phyloP scores from a whole-genome alignment of 2,329 filamentous ascomycete genomes.

The Penicillium sp. region DNA sequence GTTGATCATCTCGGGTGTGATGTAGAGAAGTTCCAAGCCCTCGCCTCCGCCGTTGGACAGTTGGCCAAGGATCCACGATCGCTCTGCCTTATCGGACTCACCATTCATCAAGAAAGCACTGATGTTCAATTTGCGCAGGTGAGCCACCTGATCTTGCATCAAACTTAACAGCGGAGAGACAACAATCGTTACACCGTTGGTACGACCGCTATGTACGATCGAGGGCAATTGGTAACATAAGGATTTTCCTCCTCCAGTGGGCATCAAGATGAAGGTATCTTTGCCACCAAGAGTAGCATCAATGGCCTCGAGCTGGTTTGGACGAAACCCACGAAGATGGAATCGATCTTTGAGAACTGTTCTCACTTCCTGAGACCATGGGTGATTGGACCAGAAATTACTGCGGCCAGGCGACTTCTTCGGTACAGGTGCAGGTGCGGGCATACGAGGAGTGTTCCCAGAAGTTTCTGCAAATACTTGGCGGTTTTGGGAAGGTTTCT shows the following conservation, averaged over 20 bases:
- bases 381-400: slow-evolving; percentile 56
- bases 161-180: slow-evolving; percentile 92
- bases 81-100: slow-evolving; percentile 63
- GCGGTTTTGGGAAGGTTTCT: slow-evolving; percentile 25
- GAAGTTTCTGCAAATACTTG: slow-evolving; percentile 44
- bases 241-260: slow-evolving; percentile 94
- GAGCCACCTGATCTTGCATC: slow-evolving; percentile 95
- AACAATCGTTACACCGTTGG: slow-evolving; percentile 81
- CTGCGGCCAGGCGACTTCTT: slow-evolving; percentile 35
- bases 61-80: slow-evolving; percentile 62
- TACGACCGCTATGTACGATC: slow-evolving; percentile 75
- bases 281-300: slow-evolving; percentile 85
- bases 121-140: slow-evolving; percentile 71
- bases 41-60: slow-evolving; percentile 66
- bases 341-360: slow-evolving; percentile 78
- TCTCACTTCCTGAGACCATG: slow-evolving; percentile 85
- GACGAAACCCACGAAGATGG: slow-evolving; percentile 78
- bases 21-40: slow-evolving; percentile 81
- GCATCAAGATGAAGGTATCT: slow-evolving; percentile 95
- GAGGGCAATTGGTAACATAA: slow-evolving; percentile 94
- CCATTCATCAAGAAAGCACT: slow-evolving; percentile 80
- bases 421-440: slow-evolving; percentile 13
- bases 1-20: slow-evolving; percentile 94
- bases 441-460: slow-evolving; percentile 35
- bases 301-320: slow-evolving; percentile 91